A percentile compares a stretch with the other conserved stretches of the same genome.
Evolutionary conservation across 75 land plant species (phyloP).

Genomic region (Pinus tabuliformis): DNA sequence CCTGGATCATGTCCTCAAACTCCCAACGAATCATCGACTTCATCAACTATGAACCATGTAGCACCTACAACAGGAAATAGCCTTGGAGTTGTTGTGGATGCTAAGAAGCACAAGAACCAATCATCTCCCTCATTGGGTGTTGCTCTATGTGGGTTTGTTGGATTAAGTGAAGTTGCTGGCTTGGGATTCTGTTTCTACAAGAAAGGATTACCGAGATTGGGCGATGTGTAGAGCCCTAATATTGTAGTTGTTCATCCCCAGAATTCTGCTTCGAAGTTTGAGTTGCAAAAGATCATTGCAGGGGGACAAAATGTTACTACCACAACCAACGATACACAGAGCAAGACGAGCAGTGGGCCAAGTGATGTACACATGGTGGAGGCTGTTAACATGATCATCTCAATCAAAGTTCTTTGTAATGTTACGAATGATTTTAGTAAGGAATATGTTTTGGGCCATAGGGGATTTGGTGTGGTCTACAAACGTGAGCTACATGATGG

Average conservation of each 20-base stretch:
- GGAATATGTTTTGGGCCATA: slow-evolving; percentile 37
- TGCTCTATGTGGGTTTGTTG: slow-evolving; percentile 17
- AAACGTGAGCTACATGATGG: slow-evolving; percentile 73
- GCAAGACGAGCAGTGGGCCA: slow-evolving; percentile 8
- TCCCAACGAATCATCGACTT: not conserved
- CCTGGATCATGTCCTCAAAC: not conserved
- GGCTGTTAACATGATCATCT: slow-evolving; percentile 74
- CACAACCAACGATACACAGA: not conserved
- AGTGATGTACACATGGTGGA: slow-evolving; percentile 49
- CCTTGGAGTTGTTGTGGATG: not conserved
- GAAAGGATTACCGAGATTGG: slow-evolving; percentile 15
- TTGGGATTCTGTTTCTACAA: slow-evolving; percentile 18
- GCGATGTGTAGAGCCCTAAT: slow-evolving; percentile 36
- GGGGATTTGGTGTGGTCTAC: slow-evolving; percentile 63
- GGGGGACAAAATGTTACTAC: not conserved
- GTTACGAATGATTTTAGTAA: slow-evolving; percentile 76
- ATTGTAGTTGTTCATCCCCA: slow-evolving; percentile 35
- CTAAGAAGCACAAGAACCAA: not conserved
- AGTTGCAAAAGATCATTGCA: slow-evolving; percentile 31
- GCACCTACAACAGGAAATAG: not conserved
- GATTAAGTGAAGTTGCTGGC: not conserved
- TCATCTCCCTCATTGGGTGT: slow-evolving; percentile 17
- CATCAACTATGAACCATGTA: too few relatives aligned
- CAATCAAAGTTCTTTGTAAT: slow-evolving; percentile 67
- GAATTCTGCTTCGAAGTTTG: slow-evolving; percentile 31